Percentiles rank a stretch among this genome's conserved stretches.
Conservation (phyloP, 2,329 filamentous ascomycete genomes). For the Penicillium digitatum region DNA sequence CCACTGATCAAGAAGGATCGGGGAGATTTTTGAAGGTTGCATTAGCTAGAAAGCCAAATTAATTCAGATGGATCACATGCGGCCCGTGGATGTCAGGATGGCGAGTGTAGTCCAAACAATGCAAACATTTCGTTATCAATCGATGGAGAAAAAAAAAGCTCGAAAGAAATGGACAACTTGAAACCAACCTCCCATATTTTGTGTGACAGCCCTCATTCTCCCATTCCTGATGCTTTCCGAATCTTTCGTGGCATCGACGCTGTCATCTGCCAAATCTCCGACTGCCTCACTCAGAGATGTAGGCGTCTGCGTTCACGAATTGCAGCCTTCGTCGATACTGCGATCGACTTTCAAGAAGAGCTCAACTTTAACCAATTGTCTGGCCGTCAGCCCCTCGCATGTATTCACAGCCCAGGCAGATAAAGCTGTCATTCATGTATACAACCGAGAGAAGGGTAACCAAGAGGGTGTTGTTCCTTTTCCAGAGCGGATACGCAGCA, state of each 20-base stretch:
- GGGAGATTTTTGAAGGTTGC: conserved; percentile 8
- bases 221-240: conserved; percentile 46
- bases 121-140: conserved; percentile 33
- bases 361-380: conserved; percentile 69
- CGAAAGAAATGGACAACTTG: conserved; percentile 14
- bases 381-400: conserved; percentile 77
- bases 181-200: conserved; percentile 16
- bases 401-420: conserved; percentile 88
- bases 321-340: conserved; percentile 72
- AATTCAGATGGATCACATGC: conserved; percentile 12
- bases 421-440: conserved; percentile 90
- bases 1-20: neutral
- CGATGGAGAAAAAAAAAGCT: conserved; percentile 21
- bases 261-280: conserved; percentile 41
- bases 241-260: conserved; percentile 46
- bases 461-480: conserved; percentile 88
- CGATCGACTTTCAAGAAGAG: conserved; percentile 87
- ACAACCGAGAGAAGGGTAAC: conserved; percentile 74
- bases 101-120: conserved; percentile 25
- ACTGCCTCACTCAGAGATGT: conserved; percentile 65
- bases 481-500: conserved; percentile 75
- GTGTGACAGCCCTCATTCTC: conserved; percentile 15
- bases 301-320: conserved; percentile 79
- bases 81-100: neutral
- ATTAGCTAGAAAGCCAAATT: conserved; percentile 6